Conservation (phyloP, 257 asterid genomes). For the Paraleonurus japonicus region DNA sequence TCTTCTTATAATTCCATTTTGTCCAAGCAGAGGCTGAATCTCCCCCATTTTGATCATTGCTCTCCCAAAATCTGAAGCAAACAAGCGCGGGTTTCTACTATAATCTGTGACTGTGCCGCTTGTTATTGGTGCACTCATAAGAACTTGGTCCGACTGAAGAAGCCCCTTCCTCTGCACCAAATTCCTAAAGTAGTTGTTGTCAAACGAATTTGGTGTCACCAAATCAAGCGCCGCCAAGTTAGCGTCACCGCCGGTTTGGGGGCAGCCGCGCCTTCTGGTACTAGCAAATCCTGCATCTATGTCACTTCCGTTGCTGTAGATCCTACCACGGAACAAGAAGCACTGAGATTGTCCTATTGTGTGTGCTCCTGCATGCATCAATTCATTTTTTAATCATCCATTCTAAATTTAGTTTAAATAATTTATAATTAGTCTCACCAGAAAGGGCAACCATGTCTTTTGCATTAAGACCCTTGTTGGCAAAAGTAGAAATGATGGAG, state of each 20-base stretch:
- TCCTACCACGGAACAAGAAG: slow-evolving; percentile 34
- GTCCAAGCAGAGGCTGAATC: slow-evolving; percentile 34
- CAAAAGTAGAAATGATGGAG: slow-evolving; percentile 22
- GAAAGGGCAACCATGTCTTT: slow-evolving; percentile 46
- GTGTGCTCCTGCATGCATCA: slow-evolving; percentile 27
- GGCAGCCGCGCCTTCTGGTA: slow-evolving; percentile 35
- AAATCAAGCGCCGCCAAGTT: slow-evolving; percentile 45
- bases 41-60: slow-evolving; percentile 48
- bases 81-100: slow-evolving; percentile 13
- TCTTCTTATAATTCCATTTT: slow-evolving; percentile 37
- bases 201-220: slow-evolving; percentile 48
- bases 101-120: slow-evolving; percentile 20
- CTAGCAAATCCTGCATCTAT: slow-evolving; percentile 41
- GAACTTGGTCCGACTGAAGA: slow-evolving; percentile 45
- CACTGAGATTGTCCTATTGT: slow-evolving; percentile 44
- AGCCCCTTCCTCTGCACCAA: slow-evolving; percentile 37
- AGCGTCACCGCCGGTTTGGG: slow-evolving; percentile 33
- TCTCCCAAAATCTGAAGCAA: slow-evolving; percentile 33
- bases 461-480: slow-evolving; percentile 10
- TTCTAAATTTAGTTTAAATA: too few species aligned
- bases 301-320: slow-evolving; percentile 41
- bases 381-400: too few species aligned
- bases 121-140: slow-evolving; percentile 24
- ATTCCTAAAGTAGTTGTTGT: slow-evolving; percentile 40
- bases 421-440: too few species aligned